Evolutionary conservation across 768 basidiomycete genomes (phyloP), one percentile per base, ranked within the genome.

Genomic region (Boletus rex-veris): DNA sequence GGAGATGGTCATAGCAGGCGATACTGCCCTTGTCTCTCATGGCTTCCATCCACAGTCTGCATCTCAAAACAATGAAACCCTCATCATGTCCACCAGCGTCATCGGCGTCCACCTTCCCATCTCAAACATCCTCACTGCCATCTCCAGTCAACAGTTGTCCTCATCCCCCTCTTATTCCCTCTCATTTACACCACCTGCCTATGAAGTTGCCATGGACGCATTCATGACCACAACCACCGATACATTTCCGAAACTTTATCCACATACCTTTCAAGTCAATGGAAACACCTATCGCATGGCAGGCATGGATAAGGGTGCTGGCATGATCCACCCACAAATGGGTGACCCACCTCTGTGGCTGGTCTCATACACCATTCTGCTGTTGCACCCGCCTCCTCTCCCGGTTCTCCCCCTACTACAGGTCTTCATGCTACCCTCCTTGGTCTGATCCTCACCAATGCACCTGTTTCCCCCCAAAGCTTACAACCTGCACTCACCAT

Each of bases 151-250:
- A 49, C 54, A 62, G 10, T 62, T 64, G 3, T 41, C 67, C 4
- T 50, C 35, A 24, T 59, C 58, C 1, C 50, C 72, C 0, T 63
- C 72, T 7, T 67, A 74, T 28, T 71, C 75, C 1, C 80, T 94
- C 8, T 79, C 79, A 0, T 72, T 79, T 9, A 78, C 82, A 28
- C 90, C 92, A 61, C 67, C 75, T 15, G 80, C 88, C 21, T 99
- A 96, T 92, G 83, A 92, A 58, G 79, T 81, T 15, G 85, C 88
- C 0, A 91, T 96, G 1, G 80, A 84, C 52, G 92, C 93, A 8
- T 98, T 98, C 78, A 98, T 98, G 96, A 99, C 97, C 21, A 98
- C 97, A 95, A 99, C 97, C 21, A 98, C 97, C 4, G 97, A 98
- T 71, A 98, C 95, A 16, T 99, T 99, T 73, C 96, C 94, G 2